phyloP scores from a whole-genome alignment of 1,284 basidiomycete genomes.

The Ustanciosporium gigantosporum region DNA sequence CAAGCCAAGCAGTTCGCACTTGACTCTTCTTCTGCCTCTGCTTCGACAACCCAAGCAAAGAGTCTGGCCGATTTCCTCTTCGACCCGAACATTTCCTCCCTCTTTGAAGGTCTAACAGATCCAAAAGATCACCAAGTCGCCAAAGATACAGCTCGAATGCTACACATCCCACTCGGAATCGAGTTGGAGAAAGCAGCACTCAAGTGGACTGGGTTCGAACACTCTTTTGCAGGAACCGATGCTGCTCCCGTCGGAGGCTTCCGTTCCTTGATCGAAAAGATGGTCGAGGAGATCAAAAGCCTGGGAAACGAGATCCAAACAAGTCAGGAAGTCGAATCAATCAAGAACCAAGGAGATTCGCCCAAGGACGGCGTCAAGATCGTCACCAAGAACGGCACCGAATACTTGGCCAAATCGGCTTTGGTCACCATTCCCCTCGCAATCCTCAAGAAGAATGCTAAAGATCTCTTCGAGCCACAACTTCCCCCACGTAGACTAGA shows the following conservation, averaged over 20 bases:
- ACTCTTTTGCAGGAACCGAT: conserved; percentile 64
- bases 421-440: conserved; percentile 62
- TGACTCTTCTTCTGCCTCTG: conserved; percentile 9
- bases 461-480: conserved; percentile 54
- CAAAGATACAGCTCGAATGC: conserved; percentile 61
- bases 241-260: conserved; percentile 65
- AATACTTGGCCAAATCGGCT: conserved; percentile 41
- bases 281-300: conserved; percentile 59
- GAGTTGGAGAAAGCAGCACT: conserved; percentile 60
- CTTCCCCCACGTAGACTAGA: conserved; percentile 54
- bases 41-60: too few species aligned
- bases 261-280: conserved; percentile 55
- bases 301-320: conserved; percentile 61
- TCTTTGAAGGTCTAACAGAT: conserved; percentile 29
- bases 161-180: conserved; percentile 64
- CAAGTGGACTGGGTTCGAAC: conserved; percentile 59
- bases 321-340: conserved; percentile 47
- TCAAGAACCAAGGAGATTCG: conserved; percentile 12
- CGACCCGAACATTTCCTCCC: conserved; percentile 51
- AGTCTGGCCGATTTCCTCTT: conserved; percentile 61
- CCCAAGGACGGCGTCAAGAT: conserved; percentile 15
- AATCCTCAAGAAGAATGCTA: conserved; percentile 55
- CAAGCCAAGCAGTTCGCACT: conserved; percentile 22
- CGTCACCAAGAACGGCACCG: conserved; percentile 27
- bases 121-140: conserved; percentile 70